A percentile compares a stretch with the other conserved stretches of the same genome.
phyloP scores from a whole-genome alignment of 2,329 filamentous ascomycete genomes.

The Didymella exigua region DNA sequence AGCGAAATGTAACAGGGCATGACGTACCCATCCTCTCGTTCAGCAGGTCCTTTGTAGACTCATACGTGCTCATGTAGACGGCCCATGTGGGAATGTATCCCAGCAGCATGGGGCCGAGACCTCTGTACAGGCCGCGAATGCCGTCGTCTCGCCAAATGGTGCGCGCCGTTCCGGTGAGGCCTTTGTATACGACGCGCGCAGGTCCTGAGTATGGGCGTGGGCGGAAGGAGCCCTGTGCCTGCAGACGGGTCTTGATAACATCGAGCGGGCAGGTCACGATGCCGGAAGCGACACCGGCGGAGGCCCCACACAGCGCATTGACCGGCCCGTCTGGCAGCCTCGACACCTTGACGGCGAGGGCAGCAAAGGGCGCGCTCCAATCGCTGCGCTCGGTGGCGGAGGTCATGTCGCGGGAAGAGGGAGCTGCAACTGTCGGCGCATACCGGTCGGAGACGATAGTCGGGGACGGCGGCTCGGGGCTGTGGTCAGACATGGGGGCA shows the following conservation, averaged over 20 bases:
- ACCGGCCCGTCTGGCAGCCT: slow-evolving; percentile 64
- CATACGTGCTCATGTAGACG: slow-evolving; percentile 96
- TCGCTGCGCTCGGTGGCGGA: slow-evolving; percentile 20
- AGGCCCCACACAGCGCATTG: slow-evolving; percentile 83
- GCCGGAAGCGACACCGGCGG: slow-evolving; percentile 89
- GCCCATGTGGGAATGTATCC: slow-evolving; percentile 98
- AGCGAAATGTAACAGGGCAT: not conserved
- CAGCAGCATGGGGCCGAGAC: slow-evolving; percentile 89
- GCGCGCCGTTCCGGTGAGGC: slow-evolving; percentile 82
- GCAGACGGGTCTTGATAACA: slow-evolving; percentile 98
- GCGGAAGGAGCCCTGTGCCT: slow-evolving; percentile 88
- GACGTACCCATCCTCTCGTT: slow-evolving; percentile 63
- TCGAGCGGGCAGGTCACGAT: slow-evolving; percentile 96
- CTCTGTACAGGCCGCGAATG: slow-evolving; percentile 87
- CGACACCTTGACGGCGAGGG: slow-evolving; percentile 49
- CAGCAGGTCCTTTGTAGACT: slow-evolving; percentile 79
- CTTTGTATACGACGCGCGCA: slow-evolving; percentile 73
- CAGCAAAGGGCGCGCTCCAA: slow-evolving; percentile 35
- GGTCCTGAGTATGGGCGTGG: slow-evolving; percentile 55
- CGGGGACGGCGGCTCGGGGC: slow-evolving; percentile 47
- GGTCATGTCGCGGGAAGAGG: slow-evolving; percentile 26
- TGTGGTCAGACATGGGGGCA: slow-evolving; percentile 45
- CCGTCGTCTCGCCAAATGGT: slow-evolving; percentile 90
- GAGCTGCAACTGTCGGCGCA: slow-evolving; percentile 35
- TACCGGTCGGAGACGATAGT: slow-evolving; percentile 39